A percentile compares a stretch with the other conserved stretches of the same genome.
phyloP scores from a whole-genome alignment of 805 yeast species.

The Candida glaebosa region DNA sequence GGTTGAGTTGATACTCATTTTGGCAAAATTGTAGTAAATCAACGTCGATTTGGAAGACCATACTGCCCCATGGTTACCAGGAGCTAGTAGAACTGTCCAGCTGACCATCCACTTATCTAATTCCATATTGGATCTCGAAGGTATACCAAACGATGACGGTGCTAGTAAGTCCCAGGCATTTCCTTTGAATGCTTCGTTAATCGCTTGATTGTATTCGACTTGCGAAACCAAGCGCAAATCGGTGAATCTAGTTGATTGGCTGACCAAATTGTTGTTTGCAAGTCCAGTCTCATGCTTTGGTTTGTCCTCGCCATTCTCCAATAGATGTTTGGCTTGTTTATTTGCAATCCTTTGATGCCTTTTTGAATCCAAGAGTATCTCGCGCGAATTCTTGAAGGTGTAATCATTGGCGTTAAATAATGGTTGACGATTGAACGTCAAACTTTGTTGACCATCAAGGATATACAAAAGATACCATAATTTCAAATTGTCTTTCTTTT shows the following conservation, averaged over 20 bases:
- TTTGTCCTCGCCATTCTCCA: background rate
- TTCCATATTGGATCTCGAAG: slow-evolving; percentile 63
- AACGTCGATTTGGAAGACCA: slow-evolving; percentile 72
- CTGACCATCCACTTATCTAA: slow-evolving; percentile 78
- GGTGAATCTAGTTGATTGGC: slow-evolving; percentile 21
- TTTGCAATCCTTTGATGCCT: slow-evolving; percentile 1
- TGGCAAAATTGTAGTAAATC: slow-evolving; percentile 70
- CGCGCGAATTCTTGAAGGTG: slow-evolving; percentile 40
- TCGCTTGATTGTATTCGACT: slow-evolving; percentile 64
- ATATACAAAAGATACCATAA: slow-evolving; percentile 66
- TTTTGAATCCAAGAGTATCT: slow-evolving; percentile 20
- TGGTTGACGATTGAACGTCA: slow-evolving; percentile 56
- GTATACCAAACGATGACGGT: slow-evolving; percentile 63
- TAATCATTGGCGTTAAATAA: slow-evolving; percentile 48
- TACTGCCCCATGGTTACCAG: slow-evolving; percentile 49
- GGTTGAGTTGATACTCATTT: slow-evolving; percentile 63
- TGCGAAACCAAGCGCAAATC: slow-evolving; percentile 64
- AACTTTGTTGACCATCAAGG: slow-evolving; percentile 66
- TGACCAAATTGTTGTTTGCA: slow-evolving; percentile 4
- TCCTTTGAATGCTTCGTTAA: slow-evolving; percentile 53
- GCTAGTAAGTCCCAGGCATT: slow-evolving; percentile 59
- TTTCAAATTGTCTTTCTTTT: slow-evolving; percentile 46
- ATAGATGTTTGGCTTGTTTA: background rate
- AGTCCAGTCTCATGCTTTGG: slow-evolving; percentile 2
- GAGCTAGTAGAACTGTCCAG: slow-evolving; percentile 68